Evolutionary conservation across 306 rosid species (phyloP), one percentile per base, ranked within the genome.

Genomic region (Nissolia schottii): DNA sequence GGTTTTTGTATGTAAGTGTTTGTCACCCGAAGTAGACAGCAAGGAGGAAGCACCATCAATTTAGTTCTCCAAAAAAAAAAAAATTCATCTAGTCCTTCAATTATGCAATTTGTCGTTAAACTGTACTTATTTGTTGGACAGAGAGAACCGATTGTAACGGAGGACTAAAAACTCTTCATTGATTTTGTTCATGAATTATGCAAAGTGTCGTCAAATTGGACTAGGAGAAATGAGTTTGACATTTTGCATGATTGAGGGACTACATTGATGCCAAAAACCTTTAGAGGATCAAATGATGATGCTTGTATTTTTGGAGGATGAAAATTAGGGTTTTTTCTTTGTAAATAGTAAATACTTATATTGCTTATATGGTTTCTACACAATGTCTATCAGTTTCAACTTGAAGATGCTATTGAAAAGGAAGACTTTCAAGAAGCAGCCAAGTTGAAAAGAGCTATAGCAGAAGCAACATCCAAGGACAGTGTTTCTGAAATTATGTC

Each of bases 381-480:
- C 40, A 58, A 7, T 67, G 25, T 23, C 37, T 63, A 18, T 41
- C 79, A 95, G 99, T 91, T 95, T 85, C 96, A 92, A 89, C 96
- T 95, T 32, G 99, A 95, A 78, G 99, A 95, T 74, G 96, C 99
- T 23, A 80, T 95, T 75, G 97, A 92, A 82, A 95, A 89, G 70
- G 90, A 95, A 77, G 97, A 95, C 63, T 95, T 91, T 61, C 84
- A 85, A 53, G 99, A 92, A 83, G 99, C 99, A 24, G 79, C 81
- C 7, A 91, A 88, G 75, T 67, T 95, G 81, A 95, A 95, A 77
- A 80, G 74, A 82, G 85, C 83, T 57, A 83, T 95, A 73, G 77
- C 41, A 14, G 97, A 91, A 78, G 95, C 96, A 16, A 88, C 93
- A 3, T 87, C 90, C 41, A 91, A 88, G 87, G 99, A 95, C 54